These are phyloP conservation scores for Hericium rajendrae DNA, from an alignment of 768 basidiomycete genomes.

Conservation along the genomic window DNA sequence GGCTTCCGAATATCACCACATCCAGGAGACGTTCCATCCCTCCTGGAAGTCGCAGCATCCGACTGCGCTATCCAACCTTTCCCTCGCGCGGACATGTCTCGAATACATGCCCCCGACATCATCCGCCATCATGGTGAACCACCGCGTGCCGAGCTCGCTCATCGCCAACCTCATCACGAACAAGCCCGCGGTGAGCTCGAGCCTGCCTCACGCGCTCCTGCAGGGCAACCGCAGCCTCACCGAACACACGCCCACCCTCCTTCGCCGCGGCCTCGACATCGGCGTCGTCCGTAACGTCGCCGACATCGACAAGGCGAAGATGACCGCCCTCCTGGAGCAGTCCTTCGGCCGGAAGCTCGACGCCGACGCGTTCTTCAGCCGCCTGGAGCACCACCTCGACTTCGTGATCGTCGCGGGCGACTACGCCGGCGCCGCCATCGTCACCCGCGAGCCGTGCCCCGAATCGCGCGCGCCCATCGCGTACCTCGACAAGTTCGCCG, in stretches of 20 bases:
- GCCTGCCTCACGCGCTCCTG: constrained; percentile 86
- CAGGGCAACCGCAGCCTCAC: constrained; percentile 82
- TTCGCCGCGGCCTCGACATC: constrained; percentile 83
- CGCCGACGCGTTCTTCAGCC: constrained; percentile 63
- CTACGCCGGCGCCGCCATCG: constrained; percentile 90
- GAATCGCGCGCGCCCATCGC: constrained; percentile 52
- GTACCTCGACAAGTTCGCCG: constrained; percentile 98
- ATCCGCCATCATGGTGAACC: constrained; percentile 94
- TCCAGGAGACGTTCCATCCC: constrained; percentile 73
- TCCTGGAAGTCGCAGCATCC: constrained; percentile 74
- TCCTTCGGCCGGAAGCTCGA: constrained; percentile 75
- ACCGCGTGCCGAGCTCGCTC: constrained; percentile 89
- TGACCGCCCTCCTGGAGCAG: constrained; percentile 78
- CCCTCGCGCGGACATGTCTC: constrained; percentile 79
- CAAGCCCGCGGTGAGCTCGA: constrained; percentile 92
- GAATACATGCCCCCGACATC: constrained; percentile 88
- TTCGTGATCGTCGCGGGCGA: constrained; percentile 93
- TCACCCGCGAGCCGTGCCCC: constrained; percentile 52
- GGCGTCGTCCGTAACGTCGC: constrained; percentile 61
- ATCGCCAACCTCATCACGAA: constrained; percentile 98
- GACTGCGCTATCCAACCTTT: constrained; percentile 77
- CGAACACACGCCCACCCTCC: constrained; percentile 83
- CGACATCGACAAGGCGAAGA: constrained; percentile 66
- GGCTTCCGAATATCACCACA: constrained; percentile 75
- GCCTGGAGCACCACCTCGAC: constrained; percentile 71